These are phyloP conservation scores for Epichloe bromicola DNA, from an alignment of 2,329 filamentous ascomycete genomes.

Conservation along the genomic window DNA sequence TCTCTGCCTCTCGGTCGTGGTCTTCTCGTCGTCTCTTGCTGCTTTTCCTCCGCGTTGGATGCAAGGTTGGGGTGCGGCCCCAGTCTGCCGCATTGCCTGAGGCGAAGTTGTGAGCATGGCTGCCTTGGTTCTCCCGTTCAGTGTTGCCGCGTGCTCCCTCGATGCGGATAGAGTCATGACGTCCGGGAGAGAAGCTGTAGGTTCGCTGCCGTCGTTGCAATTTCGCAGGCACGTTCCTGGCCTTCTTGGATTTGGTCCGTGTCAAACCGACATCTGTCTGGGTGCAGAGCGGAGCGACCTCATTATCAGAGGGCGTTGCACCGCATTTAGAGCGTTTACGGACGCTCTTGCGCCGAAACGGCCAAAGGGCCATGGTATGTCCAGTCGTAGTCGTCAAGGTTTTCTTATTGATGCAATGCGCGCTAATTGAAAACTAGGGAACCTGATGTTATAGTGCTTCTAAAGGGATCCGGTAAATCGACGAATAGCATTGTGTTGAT, in stretches of 20 bases:
- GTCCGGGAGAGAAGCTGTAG: conserved; percentile 51
- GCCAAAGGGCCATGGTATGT: conserved; percentile 63
- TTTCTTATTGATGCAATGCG: background rate
- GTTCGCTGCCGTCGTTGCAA: conserved; percentile 34
- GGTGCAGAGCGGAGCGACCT: conserved; percentile 27
- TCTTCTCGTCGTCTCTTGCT: conserved; percentile 69
- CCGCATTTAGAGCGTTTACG: conserved; percentile 43
- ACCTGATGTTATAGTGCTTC: background rate
- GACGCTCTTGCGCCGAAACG: conserved; percentile 62
- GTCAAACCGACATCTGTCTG: conserved; percentile 19
- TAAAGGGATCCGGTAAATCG: conserved; percentile 1
- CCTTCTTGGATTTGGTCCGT: conserved; percentile 21
- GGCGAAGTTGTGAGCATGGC: conserved; percentile 5
- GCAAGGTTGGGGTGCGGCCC: conserved; percentile 34
- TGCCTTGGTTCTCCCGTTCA: conserved; percentile 3
- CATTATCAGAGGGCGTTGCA: conserved; percentile 40
- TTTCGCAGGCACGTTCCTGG: conserved; percentile 34
- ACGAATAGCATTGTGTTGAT: conserved; percentile 5
- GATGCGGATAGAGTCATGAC: conserved; percentile 39
- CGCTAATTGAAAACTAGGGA: background rate
- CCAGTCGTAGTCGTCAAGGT: background rate
- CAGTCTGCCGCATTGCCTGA: conserved; percentile 10
- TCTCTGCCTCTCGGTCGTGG: conserved; percentile 70
- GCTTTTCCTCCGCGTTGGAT: conserved; percentile 53
- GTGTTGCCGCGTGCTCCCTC: conserved; percentile 10